These are phyloP conservation scores for Infundibulicybe gibba DNA, from an alignment of 768 basidiomycete species.

Conservation along the genomic window DNA sequence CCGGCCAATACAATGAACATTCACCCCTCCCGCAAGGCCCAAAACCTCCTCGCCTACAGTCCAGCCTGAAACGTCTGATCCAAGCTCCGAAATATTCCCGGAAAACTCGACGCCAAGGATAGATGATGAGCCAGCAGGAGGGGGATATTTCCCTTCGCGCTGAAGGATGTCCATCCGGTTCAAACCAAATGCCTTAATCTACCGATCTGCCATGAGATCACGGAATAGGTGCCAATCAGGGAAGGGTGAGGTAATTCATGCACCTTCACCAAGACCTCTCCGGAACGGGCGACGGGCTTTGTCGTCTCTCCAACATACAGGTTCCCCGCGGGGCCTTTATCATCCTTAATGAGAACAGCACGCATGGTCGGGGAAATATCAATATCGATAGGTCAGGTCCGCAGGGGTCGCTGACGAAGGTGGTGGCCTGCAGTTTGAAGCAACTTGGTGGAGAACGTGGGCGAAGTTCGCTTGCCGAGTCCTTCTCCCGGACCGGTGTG, in stretches of 20 bases:
- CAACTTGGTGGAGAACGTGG: no score
- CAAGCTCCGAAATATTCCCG: constrained; percentile 55
- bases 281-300: constrained; percentile 52
- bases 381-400: no score
- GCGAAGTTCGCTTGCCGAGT: no score
- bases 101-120: constrained; percentile 91
- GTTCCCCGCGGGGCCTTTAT: constrained; percentile 70
- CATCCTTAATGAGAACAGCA: constrained; percentile 75
- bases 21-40: constrained; percentile 77
- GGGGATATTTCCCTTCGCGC: constrained; percentile 69
- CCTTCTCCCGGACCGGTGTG: no score
- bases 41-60: constrained; percentile 68
- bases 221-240: no score
- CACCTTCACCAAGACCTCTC: constrained; percentile 81
- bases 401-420: no score
- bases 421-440: no score
- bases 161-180: constrained; percentile 85
- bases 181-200: constrained; percentile 84
- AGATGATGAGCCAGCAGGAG: constrained; percentile 69
- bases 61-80: constrained; percentile 49
- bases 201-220: not conserved
- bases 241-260: not conserved
- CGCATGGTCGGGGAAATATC: constrained; percentile 45
- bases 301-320: constrained; percentile 73
- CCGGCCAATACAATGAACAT: not conserved